A percentile compares a stretch with the other conserved stretches of the same genome.
Conservation (phyloP, 75 land plant species). For the Azolla pinnata region DNA sequence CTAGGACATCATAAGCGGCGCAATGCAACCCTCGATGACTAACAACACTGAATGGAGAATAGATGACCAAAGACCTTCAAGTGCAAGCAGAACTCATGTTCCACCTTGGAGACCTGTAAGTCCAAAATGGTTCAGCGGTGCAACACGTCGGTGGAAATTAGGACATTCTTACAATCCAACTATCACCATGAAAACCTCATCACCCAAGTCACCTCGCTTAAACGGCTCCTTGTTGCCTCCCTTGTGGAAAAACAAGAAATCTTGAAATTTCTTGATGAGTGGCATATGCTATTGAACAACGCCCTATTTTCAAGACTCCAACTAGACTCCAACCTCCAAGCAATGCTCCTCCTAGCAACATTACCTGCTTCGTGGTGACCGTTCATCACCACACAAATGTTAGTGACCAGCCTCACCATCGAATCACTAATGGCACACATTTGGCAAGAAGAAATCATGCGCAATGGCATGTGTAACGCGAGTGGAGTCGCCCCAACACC, state of each 20-base stretch:
- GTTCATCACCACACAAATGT: conserved; percentile 1
- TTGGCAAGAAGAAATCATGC: background rate
- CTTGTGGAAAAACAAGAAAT: background rate
- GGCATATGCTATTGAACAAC: background rate
- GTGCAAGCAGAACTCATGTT: background rate
- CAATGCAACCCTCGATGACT: background rate
- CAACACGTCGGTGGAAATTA: background rate
- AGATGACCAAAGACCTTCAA: background rate
- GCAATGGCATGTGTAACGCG: background rate
- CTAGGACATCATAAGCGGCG: background rate
- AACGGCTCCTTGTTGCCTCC: background rate
- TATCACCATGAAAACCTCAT: background rate
- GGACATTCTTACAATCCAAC: background rate
- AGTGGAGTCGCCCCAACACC: background rate
- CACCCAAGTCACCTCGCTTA: background rate
- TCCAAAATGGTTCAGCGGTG: background rate
- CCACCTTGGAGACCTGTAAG: background rate
- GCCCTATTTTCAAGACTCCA: background rate
- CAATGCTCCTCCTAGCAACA: background rate
- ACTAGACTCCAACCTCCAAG: background rate
- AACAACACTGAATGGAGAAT: background rate
- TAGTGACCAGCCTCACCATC: background rate
- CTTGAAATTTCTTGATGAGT: background rate
- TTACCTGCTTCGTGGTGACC: background rate
- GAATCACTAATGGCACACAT: background rate